Percentiles rank a stretch among this genome's conserved stretches.
Evolutionary conservation across 371 early-diverging fungal species (phyloP).

Genomic region (Mortierella sp.): DNA sequence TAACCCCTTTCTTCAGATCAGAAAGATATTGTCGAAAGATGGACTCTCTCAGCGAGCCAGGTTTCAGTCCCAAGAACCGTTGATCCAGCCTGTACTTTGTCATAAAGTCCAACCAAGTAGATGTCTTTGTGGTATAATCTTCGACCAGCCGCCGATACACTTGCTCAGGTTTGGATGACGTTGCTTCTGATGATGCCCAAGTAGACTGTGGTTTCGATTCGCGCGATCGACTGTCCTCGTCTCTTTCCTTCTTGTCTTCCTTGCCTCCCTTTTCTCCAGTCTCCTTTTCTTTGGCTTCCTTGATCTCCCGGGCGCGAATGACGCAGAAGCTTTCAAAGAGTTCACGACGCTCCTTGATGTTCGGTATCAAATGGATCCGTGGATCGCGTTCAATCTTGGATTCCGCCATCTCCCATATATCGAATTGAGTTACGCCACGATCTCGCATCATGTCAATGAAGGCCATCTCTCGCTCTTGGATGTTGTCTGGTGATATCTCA

Average conservation of each 20-base stretch:
- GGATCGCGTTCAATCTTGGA: slow-evolving; percentile 36
- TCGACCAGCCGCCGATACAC: slow-evolving; percentile 42
- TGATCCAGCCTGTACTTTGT: slow-evolving; percentile 49
- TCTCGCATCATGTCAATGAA: slow-evolving; percentile 73
- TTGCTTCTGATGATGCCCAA: slow-evolving; percentile 8
- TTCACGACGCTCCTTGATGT: slow-evolving; percentile 44
- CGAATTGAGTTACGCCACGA: slow-evolving; percentile 75
- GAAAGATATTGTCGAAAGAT: slow-evolving; percentile 47
- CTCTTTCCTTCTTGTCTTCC: slow-evolving; percentile 36
- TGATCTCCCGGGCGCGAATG: slow-evolving; percentile 63
- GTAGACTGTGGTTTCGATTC: slow-evolving; percentile 54
- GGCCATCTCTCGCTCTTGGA: slow-evolving; percentile 39
- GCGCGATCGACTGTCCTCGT: slow-evolving; percentile 48
- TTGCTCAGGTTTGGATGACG: slow-evolving; percentile 32
- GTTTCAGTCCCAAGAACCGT: slow-evolving; percentile 41
- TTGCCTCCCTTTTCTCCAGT: slow-evolving; percentile 35
- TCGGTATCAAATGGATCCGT: slow-evolving; percentile 25
- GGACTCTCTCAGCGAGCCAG: slow-evolving; percentile 44
- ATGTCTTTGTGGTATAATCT: slow-evolving; percentile 45
- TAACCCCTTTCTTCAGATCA: slow-evolving; percentile 46
- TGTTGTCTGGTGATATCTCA: slow-evolving; percentile 22
- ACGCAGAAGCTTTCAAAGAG: slow-evolving; percentile 80
- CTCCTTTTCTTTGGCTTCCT: slow-evolving; percentile 59
- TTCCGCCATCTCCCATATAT: slow-evolving; percentile 77
- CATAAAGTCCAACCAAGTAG: slow-evolving; percentile 53